These are phyloP conservation scores for Melanogaster broomeanus DNA, from an alignment of 768 basidiomycete species.

Conservation along the genomic window DNA sequence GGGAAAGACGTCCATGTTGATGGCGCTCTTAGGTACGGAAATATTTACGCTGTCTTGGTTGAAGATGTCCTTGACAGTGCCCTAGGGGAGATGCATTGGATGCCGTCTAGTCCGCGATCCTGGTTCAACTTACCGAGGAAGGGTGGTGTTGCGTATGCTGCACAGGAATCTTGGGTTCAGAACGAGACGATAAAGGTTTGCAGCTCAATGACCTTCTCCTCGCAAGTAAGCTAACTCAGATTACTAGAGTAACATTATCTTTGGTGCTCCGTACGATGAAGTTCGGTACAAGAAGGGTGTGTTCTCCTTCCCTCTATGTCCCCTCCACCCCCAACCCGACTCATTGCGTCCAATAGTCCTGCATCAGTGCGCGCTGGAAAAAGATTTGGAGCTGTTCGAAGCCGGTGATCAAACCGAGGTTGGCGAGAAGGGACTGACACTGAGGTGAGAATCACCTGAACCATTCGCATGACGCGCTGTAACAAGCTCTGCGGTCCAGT, in stretches of 20 bases:
- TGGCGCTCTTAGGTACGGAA: slow-evolving; percentile 50
- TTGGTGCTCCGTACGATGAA: slow-evolving; percentile 39
- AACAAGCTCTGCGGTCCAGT: slow-evolving; percentile 18
- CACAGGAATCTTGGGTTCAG: slow-evolving; percentile 87
- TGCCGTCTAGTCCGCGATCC: slow-evolving; percentile 48
- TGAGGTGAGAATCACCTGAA: slow-evolving; percentile 32
- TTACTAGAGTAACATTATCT: slow-evolving; percentile 51
- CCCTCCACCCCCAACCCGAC: too few relatives aligned
- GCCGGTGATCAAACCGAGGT: slow-evolving; percentile 66
- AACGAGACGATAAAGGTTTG: too few relatives aligned
- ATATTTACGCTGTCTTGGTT: slow-evolving; percentile 4
- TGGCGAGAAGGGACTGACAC: too few relatives aligned
- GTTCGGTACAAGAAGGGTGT: slow-evolving; percentile 40
- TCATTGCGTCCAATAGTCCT: slow-evolving; percentile 25
- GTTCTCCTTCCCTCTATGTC: too few relatives aligned
- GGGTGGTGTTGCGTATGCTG: slow-evolving; percentile 73
- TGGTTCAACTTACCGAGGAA: slow-evolving; percentile 69
- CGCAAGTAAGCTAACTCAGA: slow-evolving; percentile 61
- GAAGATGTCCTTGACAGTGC: not conserved
- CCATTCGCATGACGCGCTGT: not conserved
- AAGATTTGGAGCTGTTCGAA: slow-evolving; percentile 45
- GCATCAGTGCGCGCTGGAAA: slow-evolving; percentile 39
- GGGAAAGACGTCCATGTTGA: slow-evolving; percentile 63
- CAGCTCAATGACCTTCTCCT: too few relatives aligned
- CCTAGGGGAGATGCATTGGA: slow-evolving; percentile 69